These are phyloP conservation scores for Aspergillus tanneri DNA, from an alignment of 2,329 filamentous ascomycete species.

Conservation along the genomic window DNA sequence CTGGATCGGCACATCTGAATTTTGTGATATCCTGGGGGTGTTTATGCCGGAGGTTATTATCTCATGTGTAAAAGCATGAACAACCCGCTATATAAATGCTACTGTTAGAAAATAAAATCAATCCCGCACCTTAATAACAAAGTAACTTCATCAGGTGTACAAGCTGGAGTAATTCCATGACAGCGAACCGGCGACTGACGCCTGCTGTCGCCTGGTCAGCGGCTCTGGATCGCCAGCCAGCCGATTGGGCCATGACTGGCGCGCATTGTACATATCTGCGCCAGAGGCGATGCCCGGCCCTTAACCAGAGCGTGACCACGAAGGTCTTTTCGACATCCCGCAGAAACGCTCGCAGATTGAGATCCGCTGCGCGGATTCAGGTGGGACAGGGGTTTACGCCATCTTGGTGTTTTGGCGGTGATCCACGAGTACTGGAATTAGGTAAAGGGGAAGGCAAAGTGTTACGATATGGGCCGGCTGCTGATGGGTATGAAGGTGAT, in stretches of 20 bases:
- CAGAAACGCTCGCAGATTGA: not conserved
- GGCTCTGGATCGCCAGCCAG: no score
- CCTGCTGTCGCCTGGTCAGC: conserved; percentile 11
- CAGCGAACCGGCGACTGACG: conserved; percentile 13
- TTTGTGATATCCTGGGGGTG: conserved; percentile 29
- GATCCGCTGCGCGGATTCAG: not conserved
- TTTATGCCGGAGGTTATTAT: conserved; percentile 31
- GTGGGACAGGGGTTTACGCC: not conserved
- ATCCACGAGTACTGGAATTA: not conserved
- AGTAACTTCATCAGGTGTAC: conserved; percentile 11
- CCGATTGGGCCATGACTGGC: not conserved
- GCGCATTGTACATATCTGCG: not conserved
- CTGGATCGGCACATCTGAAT: conserved; percentile 26
- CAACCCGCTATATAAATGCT: not conserved
- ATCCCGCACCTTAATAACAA: conserved; percentile 15
- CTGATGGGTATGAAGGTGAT: not conserved
- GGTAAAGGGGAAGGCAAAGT: not conserved
- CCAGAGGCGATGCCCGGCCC: not conserved
- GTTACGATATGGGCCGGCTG: not conserved
- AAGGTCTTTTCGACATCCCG: not conserved
- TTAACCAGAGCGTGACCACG: not conserved
- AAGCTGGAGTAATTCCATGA: conserved; percentile 12
- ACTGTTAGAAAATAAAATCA: not conserved
- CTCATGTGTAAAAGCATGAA: conserved; percentile 21
- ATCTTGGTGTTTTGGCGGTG: not conserved